Conservation (phyloP, 2,329 filamentous ascomycete species). For the Hypoxylon sp. region DNA sequence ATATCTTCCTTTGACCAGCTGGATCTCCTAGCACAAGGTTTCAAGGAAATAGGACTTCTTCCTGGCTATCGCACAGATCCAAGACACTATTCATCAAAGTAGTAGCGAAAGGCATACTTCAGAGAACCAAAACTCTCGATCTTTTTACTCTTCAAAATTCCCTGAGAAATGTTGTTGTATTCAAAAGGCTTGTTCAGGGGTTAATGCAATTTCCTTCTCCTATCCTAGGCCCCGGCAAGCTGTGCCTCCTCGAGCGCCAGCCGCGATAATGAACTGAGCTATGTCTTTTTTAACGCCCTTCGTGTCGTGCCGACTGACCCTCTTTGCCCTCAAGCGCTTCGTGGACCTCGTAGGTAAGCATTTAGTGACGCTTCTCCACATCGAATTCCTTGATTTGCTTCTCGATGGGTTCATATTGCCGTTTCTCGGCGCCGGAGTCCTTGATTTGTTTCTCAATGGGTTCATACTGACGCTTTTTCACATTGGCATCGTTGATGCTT, state of each 20-base stretch:
- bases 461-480: constrained; percentile 14
- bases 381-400: neutral
- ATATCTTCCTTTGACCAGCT: neutral
- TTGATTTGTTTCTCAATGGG: neutral
- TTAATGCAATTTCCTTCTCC: neutral
- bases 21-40: neutral
- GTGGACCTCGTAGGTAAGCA: neutral
- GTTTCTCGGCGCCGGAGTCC: neutral
- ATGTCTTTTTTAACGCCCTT: neutral
- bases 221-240: neutral
- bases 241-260: neutral
- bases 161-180: neutral
- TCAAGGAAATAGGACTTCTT: neutral
- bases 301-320: neutral
- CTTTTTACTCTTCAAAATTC: neutral
- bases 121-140: neutral
- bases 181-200: neutral
- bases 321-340: neutral
- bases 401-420: constrained; percentile 13
- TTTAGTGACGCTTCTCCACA: neutral
- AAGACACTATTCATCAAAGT: neutral
- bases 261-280: neutral
- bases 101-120: neutral
- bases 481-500: neutral
- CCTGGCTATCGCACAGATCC: neutral